Base-by-base conservation (phyloP, 2,329 filamentous ascomycete genomes). In the Trichoderma hamatum region DNA sequence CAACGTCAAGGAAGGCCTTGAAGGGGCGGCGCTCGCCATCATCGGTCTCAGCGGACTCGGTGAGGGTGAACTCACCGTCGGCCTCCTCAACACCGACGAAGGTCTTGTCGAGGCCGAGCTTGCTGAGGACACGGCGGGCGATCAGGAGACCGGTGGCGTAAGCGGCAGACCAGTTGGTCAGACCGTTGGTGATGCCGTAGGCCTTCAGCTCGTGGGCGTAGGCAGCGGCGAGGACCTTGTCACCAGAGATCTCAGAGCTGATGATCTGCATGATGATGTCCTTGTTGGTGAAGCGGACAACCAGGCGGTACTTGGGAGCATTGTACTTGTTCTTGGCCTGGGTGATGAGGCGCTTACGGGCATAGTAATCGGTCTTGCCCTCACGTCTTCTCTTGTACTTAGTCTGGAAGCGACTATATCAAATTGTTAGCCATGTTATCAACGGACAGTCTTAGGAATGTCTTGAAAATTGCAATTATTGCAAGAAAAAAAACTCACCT, bases 251-350 rank as follows among this genome's bases (percentile, higher is more conserved):
- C 89, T 99, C 96, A 71, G 96, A 96, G 82, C 89, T 92, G 83
- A 99, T 90, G 83, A 99, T 96, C 88, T 99, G 96, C 86, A 90
- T 90, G 86, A 98, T 92, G 88, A 98, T 97, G 89, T 99, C 95
- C 85, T 94, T 93, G 92, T 98, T 97, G 89, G 93, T 96, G 92
- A 97, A 97, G 84, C 96, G 96, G 82, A 99, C 93, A 76, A 99
- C 96, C 81, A 99, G 92, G 82, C 96, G 93, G 92, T 99, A 98
- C 90, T 99, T 99, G 85, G 96, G 96, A 74, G 96, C 92, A 87
- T 97, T 97, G 92, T 98, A 99, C 92, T 99, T 99, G 93, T 99
- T 99, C 93, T 98, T 99, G 87, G 96, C 96, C 90, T 99, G 96
- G 88, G 93, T 94, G 89, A 98, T 96, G 84, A 99, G 89, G 82